These are phyloP conservation scores for Penicillium manginii DNA, from an alignment of 495 filamentous ascomycete species.

Conservation along the genomic window DNA sequence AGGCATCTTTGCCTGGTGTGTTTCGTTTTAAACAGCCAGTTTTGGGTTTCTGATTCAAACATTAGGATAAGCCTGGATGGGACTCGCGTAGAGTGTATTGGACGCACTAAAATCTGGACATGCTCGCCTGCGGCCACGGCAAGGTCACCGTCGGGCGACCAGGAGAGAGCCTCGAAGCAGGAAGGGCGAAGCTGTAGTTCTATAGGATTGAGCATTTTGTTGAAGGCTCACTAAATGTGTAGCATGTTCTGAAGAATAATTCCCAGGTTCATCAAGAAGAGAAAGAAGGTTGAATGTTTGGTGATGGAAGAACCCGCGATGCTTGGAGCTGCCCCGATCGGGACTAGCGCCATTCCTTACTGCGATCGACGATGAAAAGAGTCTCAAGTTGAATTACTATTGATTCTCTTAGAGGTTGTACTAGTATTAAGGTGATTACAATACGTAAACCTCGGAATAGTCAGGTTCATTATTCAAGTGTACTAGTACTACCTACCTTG, in stretches of 20 bases:
- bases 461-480: too few relatives aligned
- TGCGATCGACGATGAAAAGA: background rate
- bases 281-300: background rate
- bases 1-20: slow-evolving; percentile 22
- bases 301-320: background rate
- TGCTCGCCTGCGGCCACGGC: slow-evolving; percentile 62
- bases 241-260: background rate
- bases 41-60: slow-evolving; percentile 32
- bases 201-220: slow-evolving; percentile 38
- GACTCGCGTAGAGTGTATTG: background rate
- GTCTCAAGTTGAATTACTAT: background rate
- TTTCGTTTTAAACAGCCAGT: slow-evolving; percentile 8
- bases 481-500: too few relatives aligned
- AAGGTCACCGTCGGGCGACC: slow-evolving; percentile 66
- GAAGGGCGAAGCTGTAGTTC: slow-evolving; percentile 44
- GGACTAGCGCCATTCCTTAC: slow-evolving; percentile 29
- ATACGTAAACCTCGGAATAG: too few relatives aligned
- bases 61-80: slow-evolving; percentile 1
- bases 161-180: slow-evolving; percentile 57
- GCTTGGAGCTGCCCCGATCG: slow-evolving; percentile 11
- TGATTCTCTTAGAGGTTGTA: too few relatives aligned
- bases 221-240: background rate
- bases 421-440: too few relatives aligned
- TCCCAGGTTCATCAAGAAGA: background rate
- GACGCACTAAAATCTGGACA: slow-evolving; percentile 57